A percentile compares a stretch with the other conserved stretches of the same genome.
phyloP scores from a whole-genome alignment of 441 rosid genomes.

The Bruguiera hainesii region DNA sequence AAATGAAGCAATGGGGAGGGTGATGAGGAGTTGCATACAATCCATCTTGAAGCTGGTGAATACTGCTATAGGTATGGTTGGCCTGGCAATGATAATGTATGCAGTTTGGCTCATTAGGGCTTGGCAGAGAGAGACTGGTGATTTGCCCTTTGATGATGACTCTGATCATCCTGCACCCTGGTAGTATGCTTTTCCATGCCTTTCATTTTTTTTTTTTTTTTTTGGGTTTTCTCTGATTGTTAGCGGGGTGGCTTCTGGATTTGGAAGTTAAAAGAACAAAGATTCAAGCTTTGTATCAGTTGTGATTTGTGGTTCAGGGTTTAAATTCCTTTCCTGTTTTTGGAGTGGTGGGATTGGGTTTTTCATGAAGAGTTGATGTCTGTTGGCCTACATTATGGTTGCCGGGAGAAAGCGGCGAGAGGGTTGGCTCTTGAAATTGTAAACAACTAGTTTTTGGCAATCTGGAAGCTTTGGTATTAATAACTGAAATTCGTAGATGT shows the following conservation, averaged over 20 bases:
- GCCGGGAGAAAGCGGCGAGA: background rate
- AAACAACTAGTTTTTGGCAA: background rate
- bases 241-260: background rate
- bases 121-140: conserved; percentile 65
- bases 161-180: conserved; percentile 50
- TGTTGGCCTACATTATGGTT: conserved; percentile 2
- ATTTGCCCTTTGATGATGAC: conserved; percentile 40
- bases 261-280: background rate
- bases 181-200: conserved; percentile 37
- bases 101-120: conserved; percentile 66
- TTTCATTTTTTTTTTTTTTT: background rate
- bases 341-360: too few species aligned
- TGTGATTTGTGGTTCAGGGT: too few species aligned
- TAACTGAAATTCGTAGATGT: too few species aligned
- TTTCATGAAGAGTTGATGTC: too few species aligned
- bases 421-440: background rate
- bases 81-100: conserved; percentile 63
- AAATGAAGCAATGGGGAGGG: conserved; percentile 40
- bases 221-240: background rate
- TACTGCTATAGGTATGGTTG: conserved; percentile 75
- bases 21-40: conserved; percentile 67
- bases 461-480: background rate
- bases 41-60: conserved; percentile 73
- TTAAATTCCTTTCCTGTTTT: too few species aligned
- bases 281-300: too few species aligned